Base-by-base conservation (phyloP, 371 early-diverging fungal genomes). In the Cladochytrium tenue region DNA sequence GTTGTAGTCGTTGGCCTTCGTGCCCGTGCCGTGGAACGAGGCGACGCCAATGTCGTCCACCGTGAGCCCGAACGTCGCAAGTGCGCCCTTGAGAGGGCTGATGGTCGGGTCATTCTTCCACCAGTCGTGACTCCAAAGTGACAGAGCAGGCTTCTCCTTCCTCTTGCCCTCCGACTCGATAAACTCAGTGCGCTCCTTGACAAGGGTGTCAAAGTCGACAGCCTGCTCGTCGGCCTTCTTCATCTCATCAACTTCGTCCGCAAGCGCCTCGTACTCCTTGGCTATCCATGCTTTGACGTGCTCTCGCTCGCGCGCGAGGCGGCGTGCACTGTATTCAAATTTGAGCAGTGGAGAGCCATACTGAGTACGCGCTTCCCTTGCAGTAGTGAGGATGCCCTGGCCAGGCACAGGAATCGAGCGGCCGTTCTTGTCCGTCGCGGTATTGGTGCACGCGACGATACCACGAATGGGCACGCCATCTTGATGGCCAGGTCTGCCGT, bases 21-120 rank as follows among this genome's bases (percentile, higher is more conserved):
- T 97, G 26, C 93, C 92, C 31, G 97, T 97, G 67, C 97, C 97
- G 81, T 95, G 97, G 96, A 96, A 96, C 27, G 95, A 95, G n/a
- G 94, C 93, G 50, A 95, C 92, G 62, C 92, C 92, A 71, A 96
- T 91, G 75, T 96, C 97, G 75, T 96, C 95, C 52, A 95, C 81
- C 4, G 92, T 92, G 66, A 97, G 79, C 53, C 95, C 95, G 75
- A 87, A 97, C 17, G 88, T 87, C 35, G 95, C 94, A 55, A 97
- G 85, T 17, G 94, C 91, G 69, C 95, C 96, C 60, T 95, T 93
- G 35, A 97, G 76, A 61, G 97, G 95, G 32, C 96, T 82, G 76
- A 96, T 95, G 72, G 82, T 75, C 35, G 90, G 75, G 73, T 95
- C 93, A 58, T 88, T 88, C 63, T 80, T 85, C 82, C 85, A 95